A percentile compares a stretch with the other conserved stretches of the same genome.
phyloP scores from a whole-genome alignment of 2,329 filamentous ascomycete species.

The Fusarium virguliforme region DNA sequence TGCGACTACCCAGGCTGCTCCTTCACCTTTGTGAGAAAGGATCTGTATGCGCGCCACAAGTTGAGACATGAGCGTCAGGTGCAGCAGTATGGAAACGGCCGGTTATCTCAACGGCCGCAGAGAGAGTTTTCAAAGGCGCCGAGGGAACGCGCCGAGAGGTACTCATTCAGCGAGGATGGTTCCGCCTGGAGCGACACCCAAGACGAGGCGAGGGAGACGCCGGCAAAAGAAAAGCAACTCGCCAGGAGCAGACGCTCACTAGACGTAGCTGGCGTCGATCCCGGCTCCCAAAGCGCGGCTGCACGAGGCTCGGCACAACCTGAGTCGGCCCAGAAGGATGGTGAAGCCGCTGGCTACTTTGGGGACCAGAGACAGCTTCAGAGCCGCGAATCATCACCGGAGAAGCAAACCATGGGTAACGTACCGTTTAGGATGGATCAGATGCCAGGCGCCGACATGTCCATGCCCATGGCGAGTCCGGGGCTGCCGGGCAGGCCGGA shows the following conservation, averaged over 20 bases:
- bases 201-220: conserved; percentile 47
- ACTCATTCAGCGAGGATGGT: conserved; percentile 51
- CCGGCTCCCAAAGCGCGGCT: conserved; percentile 15
- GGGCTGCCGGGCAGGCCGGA: conserved; percentile 41
- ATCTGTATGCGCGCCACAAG: conserved; percentile 51
- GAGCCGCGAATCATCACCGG: conserved; percentile 48
- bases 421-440: conserved; percentile 42
- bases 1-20: conserved; percentile 52
- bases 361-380: conserved; percentile 40
- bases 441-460: conserved; percentile 43
- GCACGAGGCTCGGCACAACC: conserved; percentile 30
- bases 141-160: conserved; percentile 42
- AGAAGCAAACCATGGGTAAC: conserved; percentile 39
- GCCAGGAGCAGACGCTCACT: conserved; percentile 27
- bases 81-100: conserved; percentile 49
- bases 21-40: conserved; percentile 52
- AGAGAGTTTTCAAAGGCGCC: conserved; percentile 47
- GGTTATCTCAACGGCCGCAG: conserved; percentile 48
- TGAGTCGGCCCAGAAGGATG: conserved; percentile 32
- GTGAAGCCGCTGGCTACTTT: conserved; percentile 34
- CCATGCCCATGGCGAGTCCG: conserved; percentile 45
- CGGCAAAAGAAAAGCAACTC: conserved; percentile 34
- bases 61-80: conserved; percentile 50
- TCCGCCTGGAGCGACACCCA: conserved; percentile 52
- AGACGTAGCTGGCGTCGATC: conserved; percentile 23